Percentiles rank a stretch among this genome's conserved stretches.
These are phyloP conservation scores for Astrothelium macrocarpum DNA, from an alignment of 495 filamentous ascomycete species.

Conservation along the genomic window DNA sequence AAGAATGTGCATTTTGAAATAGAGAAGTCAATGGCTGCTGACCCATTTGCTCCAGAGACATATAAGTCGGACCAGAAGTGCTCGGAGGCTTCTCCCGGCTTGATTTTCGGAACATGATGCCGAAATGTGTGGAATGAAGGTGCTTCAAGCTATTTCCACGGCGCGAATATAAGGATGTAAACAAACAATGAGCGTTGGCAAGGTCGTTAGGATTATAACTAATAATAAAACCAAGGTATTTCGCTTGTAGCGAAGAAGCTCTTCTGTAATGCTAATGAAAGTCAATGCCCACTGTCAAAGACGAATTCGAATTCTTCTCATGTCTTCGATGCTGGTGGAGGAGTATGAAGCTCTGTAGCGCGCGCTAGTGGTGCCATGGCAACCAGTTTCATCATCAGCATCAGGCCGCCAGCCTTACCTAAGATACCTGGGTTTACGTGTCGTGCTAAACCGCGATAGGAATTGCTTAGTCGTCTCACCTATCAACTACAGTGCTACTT, in stretches of 20 bases:
- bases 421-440: too few relatives aligned
- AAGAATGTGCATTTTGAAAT: slow-evolving; percentile 20
- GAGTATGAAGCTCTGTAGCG: background rate
- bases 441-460: too few relatives aligned
- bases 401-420: too few relatives aligned
- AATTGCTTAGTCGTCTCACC: too few relatives aligned
- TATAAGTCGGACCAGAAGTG: slow-evolving; percentile 64
- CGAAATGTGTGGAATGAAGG: background rate
- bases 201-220: background rate
- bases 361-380: slow-evolving; percentile 4
- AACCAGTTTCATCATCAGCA: background rate
- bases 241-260: background rate
- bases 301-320: background rate
- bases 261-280: background rate
- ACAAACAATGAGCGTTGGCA: background rate
- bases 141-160: background rate
- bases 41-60: slow-evolving; percentile 85
- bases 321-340: background rate
- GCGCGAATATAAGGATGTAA: background rate
- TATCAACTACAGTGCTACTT: too few relatives aligned
- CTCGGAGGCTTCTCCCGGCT: slow-evolving; percentile 21
- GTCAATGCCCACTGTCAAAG: background rate
- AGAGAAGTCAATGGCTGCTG: slow-evolving; percentile 27
- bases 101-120: slow-evolving; percentile 3
- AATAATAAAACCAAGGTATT: background rate